These are phyloP conservation scores for Mortierella sp. DNA, from an alignment of 371 early-diverging fungal species.

Conservation along the genomic window DNA sequence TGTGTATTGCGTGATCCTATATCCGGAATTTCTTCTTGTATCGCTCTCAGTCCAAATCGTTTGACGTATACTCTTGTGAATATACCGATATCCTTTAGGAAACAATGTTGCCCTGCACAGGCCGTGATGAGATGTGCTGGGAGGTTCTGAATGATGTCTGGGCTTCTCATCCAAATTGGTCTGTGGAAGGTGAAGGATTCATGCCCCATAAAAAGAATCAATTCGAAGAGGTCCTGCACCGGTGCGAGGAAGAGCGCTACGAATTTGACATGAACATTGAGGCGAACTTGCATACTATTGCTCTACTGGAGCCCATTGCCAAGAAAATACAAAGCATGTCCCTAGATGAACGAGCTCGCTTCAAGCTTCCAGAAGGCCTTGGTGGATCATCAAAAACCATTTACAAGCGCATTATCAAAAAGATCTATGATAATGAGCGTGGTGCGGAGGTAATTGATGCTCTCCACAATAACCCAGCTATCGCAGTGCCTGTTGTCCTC, in stretches of 20 bases:
- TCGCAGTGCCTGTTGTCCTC: conserved; percentile 96
- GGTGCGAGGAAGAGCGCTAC: conserved; percentile 98
- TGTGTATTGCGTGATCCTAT: background rate
- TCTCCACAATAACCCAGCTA: conserved; percentile 92
- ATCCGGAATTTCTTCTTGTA: too few relatives aligned
- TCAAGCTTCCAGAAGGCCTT: conserved; percentile 81
- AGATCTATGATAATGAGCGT: conserved; percentile 90
- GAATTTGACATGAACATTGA: conserved; percentile 99
- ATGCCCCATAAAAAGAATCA: conserved; percentile 93
- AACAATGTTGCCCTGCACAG: conserved; percentile 79
- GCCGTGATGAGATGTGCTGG: conserved; percentile 88
- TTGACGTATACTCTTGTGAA: too few relatives aligned
- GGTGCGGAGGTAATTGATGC: conserved; percentile 93
- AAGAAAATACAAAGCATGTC: conserved; percentile 83
- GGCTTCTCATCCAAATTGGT: conserved; percentile 96
- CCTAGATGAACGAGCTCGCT: conserved; percentile 80
- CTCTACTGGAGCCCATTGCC: conserved; percentile 90
- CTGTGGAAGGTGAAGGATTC: conserved; percentile 96
- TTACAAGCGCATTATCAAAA: conserved; percentile 92
- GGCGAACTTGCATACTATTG: conserved; percentile 92
- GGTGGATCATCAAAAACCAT: conserved; percentile 89
- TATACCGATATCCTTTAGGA: conserved; percentile 56
- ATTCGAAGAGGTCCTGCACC: conserved; percentile 96
- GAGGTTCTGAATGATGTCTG: conserved; percentile 97
- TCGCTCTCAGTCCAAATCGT: too few relatives aligned